These are phyloP conservation scores for Beauveria bassiana DNA, from an alignment of 2,329 filamentous ascomycete species.

Conservation along the genomic window DNA sequence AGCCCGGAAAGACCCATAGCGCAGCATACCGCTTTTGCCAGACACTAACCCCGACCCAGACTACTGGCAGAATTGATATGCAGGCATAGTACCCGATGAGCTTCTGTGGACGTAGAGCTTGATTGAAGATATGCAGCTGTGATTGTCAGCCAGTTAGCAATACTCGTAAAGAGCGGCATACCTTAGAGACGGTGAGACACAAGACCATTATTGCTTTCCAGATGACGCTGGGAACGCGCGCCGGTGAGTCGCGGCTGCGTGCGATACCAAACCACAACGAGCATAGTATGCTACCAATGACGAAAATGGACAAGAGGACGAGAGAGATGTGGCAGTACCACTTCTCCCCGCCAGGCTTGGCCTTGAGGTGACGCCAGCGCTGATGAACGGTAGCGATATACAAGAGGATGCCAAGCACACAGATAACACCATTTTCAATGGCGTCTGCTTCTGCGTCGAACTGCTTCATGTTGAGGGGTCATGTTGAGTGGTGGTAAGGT, in stretches of 20 bases:
- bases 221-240: not conserved
- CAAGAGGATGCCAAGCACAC: not conserved
- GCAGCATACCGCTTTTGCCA: not conserved
- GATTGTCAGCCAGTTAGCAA: not conserved
- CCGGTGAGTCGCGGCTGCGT: not conserved
- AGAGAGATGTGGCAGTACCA: not conserved
- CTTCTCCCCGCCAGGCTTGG: not conserved
- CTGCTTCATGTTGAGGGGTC: not conserved
- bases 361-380: not conserved
- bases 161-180: not conserved
- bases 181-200: not conserved
- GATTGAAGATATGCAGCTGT: not conserved
- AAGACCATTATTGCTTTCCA: not conserved
- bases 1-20: not conserved
- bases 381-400: not conserved
- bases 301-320: not conserved
- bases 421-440: not conserved
- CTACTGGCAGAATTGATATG: not conserved
- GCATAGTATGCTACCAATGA: not conserved
- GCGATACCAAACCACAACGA: not conserved
- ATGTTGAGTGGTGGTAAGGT: not conserved
- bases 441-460: not conserved
- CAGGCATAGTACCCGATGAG: not conserved
- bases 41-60: not conserved
- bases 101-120: not conserved